Evolutionary conservation across 139 green algal genomes (phyloP), one percentile per base, ranked within the genome.

Genomic region (Zygnema circumcarinatum): DNA sequence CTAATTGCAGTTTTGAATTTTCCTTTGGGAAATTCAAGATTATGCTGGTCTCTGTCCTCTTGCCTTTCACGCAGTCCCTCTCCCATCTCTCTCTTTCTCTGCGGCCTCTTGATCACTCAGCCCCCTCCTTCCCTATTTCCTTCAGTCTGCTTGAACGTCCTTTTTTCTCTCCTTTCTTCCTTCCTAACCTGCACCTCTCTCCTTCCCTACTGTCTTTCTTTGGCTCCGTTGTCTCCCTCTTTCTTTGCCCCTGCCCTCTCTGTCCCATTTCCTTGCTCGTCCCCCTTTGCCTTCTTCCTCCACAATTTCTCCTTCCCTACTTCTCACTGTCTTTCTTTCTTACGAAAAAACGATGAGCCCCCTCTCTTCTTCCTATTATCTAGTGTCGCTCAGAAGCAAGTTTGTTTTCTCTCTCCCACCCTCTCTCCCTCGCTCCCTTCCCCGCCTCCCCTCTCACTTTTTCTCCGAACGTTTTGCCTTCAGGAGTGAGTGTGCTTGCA

Each of bases 401-500:
- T 29, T 72, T 29, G 54, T 72, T 33, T 72, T 33, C 54, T 72
- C 25, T 33, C 54, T 33, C 25, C 25, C 29, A 25, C 54, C 36
- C 69, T 38, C 16, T 16, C 16, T 78, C 11, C 7, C 16, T 39
- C 7, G 69, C 3, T 78, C 16, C 11, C 16, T 3, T 38, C 11
- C 16, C 3, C 16, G 69, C 7, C 16, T 62, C 16, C 16, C 7
- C 7, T 62, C 16, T 62, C 16, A 16, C 16, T 62, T 62, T 62
- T 62, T 25, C 16, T 62, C 16, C 16, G 47, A 62, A 62, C 47
- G n/a, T n/a, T n/a, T n/a, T 72, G 54, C 29, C 25, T 72, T 56
- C 81, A 83, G 83, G 76, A 62, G 0, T 38, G 73, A 88, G 31
- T 88, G 83, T 39, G n/a, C 39, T 29, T 88, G 83, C 72, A 72